These are phyloP conservation scores for Spathaspora boniae DNA, from an alignment of 805 yeast genomes.

Conservation along the genomic window DNA sequence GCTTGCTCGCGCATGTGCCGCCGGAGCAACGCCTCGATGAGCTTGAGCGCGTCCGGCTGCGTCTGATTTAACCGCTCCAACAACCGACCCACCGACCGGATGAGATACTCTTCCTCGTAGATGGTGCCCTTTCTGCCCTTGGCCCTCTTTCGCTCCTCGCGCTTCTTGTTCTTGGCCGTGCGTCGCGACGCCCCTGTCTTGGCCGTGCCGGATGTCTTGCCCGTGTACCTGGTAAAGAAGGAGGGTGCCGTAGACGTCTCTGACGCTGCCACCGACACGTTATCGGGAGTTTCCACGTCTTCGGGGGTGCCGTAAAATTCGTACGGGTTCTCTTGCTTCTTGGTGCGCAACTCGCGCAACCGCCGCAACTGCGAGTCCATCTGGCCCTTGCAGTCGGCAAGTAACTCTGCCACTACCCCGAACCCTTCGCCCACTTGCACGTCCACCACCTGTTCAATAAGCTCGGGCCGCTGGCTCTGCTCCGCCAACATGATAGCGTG, in stretches of 20 bases:
- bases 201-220: slow-evolving; percentile 94
- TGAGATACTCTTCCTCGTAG: slow-evolving; percentile 93
- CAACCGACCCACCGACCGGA: slow-evolving; percentile 83
- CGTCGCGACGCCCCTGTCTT: slow-evolving; percentile 93
- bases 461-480: slow-evolving; percentile 39
- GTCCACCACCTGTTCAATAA: slow-evolving; percentile 61
- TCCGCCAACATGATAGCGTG: slow-evolving; percentile 69
- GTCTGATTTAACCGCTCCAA: slow-evolving; percentile 77
- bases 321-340: slow-evolving; percentile 81
- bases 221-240: slow-evolving; percentile 92
- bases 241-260: slow-evolving; percentile 92
- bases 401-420: slow-evolving; percentile 77
- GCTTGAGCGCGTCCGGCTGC: slow-evolving; percentile 64
- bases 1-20: slow-evolving; percentile 77
- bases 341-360: slow-evolving; percentile 76
- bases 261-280: slow-evolving; percentile 91
- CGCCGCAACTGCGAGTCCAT: slow-evolving; percentile 77
- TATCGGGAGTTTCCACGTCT: slow-evolving; percentile 76
- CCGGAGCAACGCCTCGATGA: slow-evolving; percentile 75
- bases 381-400: slow-evolving; percentile 93
- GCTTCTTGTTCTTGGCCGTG: slow-evolving; percentile 86
- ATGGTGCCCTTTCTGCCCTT: slow-evolving; percentile 97
- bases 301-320: slow-evolving; percentile 70
- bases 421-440: slow-evolving; percentile 82
- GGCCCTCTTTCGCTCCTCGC: slow-evolving; percentile 94